Base-by-base conservation (phyloP, 176 grass and related monocot genomes). In the Lolium rigidum region DNA sequence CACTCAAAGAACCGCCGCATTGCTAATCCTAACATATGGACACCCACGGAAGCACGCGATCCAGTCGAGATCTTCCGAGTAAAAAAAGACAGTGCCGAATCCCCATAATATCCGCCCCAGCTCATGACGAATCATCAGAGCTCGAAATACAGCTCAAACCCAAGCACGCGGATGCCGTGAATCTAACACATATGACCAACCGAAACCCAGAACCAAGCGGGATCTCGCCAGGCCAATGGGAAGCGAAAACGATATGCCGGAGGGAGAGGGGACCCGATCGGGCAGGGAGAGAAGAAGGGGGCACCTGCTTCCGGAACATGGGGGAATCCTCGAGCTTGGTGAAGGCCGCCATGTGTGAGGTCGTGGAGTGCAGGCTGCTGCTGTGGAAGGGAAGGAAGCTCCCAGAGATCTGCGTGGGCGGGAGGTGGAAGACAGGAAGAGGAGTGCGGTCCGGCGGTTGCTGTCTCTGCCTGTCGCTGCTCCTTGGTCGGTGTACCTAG, bases 251-350 rank as follows among this genome's bases (percentile, higher is more conserved):
- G 76, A 52, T 35, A 60, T 16, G 31, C 21, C 20, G 2, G 18
- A 47, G n/a, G n/a, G n/a, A n/a, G n/a, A n/a, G n/a, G n/a, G n/a
- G 2, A 10, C n/a, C 72, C 72, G 46, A 73, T 77, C 79, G 55
- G 20, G 25, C 43, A 70, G 56, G 72, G 48, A 69, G 37, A 67
- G 2, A 39, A 65, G 4, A 61, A 56, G 3, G 24, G 18, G 15
- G 38, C 46, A 98, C 96, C 96, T 98, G 96, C 71, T 95, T 94
- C 77, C 94, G 91, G 82, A 98, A 98, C 93, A 98, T 98, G 47
- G 96, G 96, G n/a, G 96, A 98, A 79, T 98, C 96, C 82, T 95
- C 96, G 41, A 98, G 92, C 91, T 94, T 98, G 82, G 90, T 90
- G 86, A 98, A 98, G 79, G 92, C 84, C 70, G 90, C 90, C 93